A percentile compares a stretch with the other conserved stretches of the same genome.
phyloP scores from a whole-genome alignment of 495 filamentous ascomycete genomes.

The Lepraria neglecta region DNA sequence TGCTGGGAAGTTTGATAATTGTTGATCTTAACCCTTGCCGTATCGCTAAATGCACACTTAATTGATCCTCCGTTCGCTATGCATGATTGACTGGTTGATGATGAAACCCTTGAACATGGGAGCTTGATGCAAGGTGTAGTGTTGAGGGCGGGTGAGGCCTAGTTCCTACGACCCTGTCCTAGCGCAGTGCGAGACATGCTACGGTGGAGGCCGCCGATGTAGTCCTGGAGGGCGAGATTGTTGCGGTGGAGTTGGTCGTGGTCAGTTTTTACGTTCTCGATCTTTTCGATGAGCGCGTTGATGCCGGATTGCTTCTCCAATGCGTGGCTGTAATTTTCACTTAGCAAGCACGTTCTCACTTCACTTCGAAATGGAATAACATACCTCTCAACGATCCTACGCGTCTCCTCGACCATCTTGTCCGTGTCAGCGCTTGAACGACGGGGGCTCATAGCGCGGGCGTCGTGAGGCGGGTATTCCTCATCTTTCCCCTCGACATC shows the following conservation, averaged over 20 bases:
- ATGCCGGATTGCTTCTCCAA: slow-evolving; percentile 81
- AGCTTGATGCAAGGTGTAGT: too few species aligned
- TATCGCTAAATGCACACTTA: too few species aligned
- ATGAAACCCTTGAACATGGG: too few species aligned
- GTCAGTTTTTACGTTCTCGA: slow-evolving; percentile 88
- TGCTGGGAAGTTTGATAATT: too few species aligned
- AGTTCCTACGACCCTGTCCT: slow-evolving; percentile 16
- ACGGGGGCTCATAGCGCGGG: slow-evolving; percentile 89
- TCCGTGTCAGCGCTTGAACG: slow-evolving; percentile 85
- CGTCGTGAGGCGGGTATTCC: slow-evolving; percentile 75
- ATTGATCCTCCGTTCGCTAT: too few species aligned
- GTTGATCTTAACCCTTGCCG: too few species aligned
- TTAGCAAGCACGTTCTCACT: slow-evolving; percentile 40
- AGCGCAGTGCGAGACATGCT: slow-evolving; percentile 39
- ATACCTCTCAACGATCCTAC: slow-evolving; percentile 55
- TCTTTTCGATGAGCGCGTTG: slow-evolving; percentile 78
- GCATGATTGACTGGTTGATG: too few species aligned
- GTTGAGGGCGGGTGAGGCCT: neutral
- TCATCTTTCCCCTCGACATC: slow-evolving; percentile 61
- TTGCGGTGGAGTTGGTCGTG: slow-evolving; percentile 91
- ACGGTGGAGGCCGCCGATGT: slow-evolving; percentile 52
- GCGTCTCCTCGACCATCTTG: slow-evolving; percentile 72
- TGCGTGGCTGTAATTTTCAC: slow-evolving; percentile 58
- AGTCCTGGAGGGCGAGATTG: slow-evolving; percentile 91
- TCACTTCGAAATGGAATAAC: slow-evolving; percentile 32